Base-by-base conservation (phyloP, 805 yeast species). In the Yarrowia bubula region DNA sequence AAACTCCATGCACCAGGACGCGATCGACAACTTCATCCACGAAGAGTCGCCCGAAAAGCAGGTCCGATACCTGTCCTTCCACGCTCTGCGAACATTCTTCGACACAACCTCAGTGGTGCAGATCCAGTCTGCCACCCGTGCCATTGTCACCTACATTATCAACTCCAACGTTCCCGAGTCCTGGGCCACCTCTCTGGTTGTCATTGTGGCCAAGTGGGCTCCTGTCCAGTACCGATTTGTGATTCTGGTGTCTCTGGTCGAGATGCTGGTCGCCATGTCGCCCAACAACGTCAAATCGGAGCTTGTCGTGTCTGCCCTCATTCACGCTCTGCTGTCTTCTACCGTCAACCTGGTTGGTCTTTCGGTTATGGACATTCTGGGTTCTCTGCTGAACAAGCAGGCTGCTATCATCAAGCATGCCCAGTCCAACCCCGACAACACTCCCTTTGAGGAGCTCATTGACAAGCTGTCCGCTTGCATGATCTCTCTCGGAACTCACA, bases 281-380 rank as follows among this genome's bases (percentile, higher is more conserved):
- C 66, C 8, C 41, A 58, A 58, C 51, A 58, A 58, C 22, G 47
- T 47, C 17, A 48, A 61, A 38, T 47, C 57, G n/a, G 47, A 47
- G 38, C 62, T 72, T 10, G 66, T 68, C 1, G 78, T 86, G 8
- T 76, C 86, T 9, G 86, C 87, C 11, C 76, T 71, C 15, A 50
- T 65, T 32, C 53, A 65, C 50, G 51, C 41, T 5, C 32, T 91
- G 35, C 78, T 92, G n/a, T 81, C 87, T 0, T 87, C 95, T 0
- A 86, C 86, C 43, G 90, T 90, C 46, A 90, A 88, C 73, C 84
- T 93, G 81, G 87, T 92, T 67, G 98, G 98, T 0, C 78, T 95
- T 50, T 88, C 97, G 10, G 89, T 92, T 6, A 80, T 91, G 42
- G 98, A 92, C 73, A 82, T 89, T 42, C 80, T 89, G 73, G 84